Conservation (phyloP, 2,329 filamentous ascomycete species). For the Alternaria triticina region DNA sequence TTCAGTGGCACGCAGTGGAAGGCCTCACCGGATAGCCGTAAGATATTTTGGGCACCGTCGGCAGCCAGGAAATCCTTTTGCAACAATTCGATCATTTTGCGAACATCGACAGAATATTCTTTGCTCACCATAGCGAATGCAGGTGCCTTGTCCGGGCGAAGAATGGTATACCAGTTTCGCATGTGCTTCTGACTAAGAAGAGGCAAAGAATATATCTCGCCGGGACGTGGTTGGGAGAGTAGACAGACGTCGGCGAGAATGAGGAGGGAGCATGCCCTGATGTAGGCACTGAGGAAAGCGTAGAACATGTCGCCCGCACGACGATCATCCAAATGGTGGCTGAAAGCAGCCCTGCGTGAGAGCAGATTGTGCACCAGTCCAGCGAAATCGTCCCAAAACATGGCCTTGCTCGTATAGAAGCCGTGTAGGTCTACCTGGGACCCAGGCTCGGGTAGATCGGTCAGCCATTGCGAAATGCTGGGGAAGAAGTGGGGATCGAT, state of each 20-base stretch:
- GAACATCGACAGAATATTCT: conserved; percentile 32
- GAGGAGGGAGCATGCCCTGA: conserved; percentile 34
- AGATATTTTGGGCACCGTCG: conserved; percentile 34
- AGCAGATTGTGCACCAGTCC: conserved; percentile 36
- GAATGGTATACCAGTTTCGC: conserved; percentile 27
- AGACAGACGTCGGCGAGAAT: conserved; percentile 33
- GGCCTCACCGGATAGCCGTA: conserved; percentile 27
- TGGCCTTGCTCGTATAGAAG: conserved; percentile 36
- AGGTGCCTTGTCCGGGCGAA: conserved; percentile 31
- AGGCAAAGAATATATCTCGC: conserved; percentile 21
- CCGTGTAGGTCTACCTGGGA: conserved; percentile 21
- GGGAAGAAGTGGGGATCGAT: conserved; percentile 35
- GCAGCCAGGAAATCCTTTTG: conserved; percentile 32
- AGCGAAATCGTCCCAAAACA: conserved; percentile 46
- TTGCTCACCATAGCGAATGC: conserved; percentile 37
- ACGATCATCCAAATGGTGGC: conserved; percentile 32
- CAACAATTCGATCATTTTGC: conserved; percentile 26
- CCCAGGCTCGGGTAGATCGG: conserved; percentile 33
- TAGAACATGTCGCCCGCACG: conserved; percentile 35
- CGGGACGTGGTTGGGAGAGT: conserved; percentile 22
- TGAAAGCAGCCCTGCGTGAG: conserved; percentile 36
- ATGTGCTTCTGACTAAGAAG: conserved; percentile 42
- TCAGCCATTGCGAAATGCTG: conserved; percentile 36
- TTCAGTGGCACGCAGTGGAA: conserved; percentile 25
- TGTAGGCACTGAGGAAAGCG: conserved; percentile 37